Conservation (phyloP, 495 filamentous ascomycete species). For the Xylaria acuta region DNA sequence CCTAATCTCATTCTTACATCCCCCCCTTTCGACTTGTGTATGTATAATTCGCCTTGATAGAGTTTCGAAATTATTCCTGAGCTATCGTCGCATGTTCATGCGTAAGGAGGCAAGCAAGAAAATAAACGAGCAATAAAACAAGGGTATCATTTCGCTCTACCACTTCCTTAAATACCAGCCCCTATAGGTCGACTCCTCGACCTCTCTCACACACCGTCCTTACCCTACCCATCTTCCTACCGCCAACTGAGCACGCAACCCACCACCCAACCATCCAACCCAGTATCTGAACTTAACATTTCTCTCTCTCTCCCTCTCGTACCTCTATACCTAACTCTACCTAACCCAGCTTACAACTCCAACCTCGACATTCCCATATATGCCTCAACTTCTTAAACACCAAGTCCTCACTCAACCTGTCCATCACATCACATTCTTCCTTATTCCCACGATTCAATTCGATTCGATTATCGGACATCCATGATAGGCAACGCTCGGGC, state of each 20-base stretch:
- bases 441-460: background rate
- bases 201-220: background rate
- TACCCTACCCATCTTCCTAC: background rate
- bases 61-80: background rate
- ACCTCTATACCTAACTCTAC: too few species aligned
- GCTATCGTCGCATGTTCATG: background rate
- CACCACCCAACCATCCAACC: background rate
- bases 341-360: too few species aligned
- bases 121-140: background rate
- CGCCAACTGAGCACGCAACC: background rate
- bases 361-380: background rate
- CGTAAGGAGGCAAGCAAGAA: background rate
- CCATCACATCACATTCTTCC: too few species aligned
- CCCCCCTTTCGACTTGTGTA: background rate
- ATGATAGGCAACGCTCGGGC: constrained; percentile 3
- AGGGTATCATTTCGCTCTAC: constrained; percentile 9
- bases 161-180: background rate
- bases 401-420: background rate
- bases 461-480: background rate
- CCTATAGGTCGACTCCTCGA: background rate
- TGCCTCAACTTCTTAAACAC: background rate
- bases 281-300: too few species aligned
- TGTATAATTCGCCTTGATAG: background rate
- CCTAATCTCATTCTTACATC: too few species aligned
- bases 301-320: too few species aligned